phyloP scores from a whole-genome alignment of 345 rosid species.

The Salix viminalis region DNA sequence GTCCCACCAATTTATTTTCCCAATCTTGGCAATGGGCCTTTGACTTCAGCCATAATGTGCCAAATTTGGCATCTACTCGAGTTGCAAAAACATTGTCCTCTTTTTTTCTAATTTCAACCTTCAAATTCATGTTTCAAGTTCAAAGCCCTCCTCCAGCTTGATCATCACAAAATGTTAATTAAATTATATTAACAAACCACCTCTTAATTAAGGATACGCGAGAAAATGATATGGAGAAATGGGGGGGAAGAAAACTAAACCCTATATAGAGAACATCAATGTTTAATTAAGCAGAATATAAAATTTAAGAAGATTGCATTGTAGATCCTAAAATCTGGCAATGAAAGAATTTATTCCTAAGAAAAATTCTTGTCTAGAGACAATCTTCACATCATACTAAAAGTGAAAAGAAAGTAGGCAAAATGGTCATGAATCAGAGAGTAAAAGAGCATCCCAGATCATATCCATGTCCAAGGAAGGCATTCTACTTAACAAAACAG shows the following conservation, averaged over 20 bases:
- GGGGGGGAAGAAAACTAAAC: neutral
- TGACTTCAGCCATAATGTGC: too few species aligned
- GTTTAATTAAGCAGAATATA: neutral
- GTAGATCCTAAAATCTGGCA: neutral
- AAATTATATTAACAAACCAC: too few species aligned
- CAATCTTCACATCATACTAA: neutral
- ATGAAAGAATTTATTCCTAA: neutral
- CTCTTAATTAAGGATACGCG: neutral
- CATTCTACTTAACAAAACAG: conserved; percentile 85
- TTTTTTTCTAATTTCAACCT: neutral
- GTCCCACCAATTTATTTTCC: neutral
- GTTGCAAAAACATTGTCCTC: neutral
- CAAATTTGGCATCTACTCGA: neutral
- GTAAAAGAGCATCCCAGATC: conserved; percentile 87
- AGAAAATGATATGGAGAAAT: neutral
- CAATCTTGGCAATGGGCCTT: too few species aligned
- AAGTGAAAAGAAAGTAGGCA: neutral
- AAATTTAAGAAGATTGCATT: neutral
- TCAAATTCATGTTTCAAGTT: neutral
- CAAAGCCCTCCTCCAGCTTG: too few species aligned
- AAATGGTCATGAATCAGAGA: conserved; percentile 50
- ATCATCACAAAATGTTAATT: too few species aligned
- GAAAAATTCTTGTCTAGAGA: neutral
- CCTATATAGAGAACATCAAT: neutral
- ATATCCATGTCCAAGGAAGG: conserved; percentile 97